Evolutionary conservation across 352 stramenopile genomes (phyloP), one percentile per base, ranked within the genome.

Genomic region (Pythium sukuiense): DNA sequence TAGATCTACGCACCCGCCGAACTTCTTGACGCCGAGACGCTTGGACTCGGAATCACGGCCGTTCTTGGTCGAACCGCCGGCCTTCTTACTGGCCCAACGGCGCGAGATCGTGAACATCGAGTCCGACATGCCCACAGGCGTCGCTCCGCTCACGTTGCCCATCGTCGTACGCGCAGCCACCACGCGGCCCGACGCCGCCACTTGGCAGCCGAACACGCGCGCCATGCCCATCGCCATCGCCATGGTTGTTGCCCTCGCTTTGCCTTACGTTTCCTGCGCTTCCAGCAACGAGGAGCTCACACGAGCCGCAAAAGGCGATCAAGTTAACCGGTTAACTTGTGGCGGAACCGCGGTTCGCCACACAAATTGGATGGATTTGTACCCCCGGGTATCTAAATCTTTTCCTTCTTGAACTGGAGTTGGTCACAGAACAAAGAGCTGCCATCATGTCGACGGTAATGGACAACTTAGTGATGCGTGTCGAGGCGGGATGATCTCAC

Each of bases 21-120:
- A 99, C 57, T 98, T 97, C 80, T 99, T 99, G 67, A 99, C 88
- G 61, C 97, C 97, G 46, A 99, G 83, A 56, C 97, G 89, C 79
- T 98, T 97, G 43, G 97, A 98, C 69, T 95, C 83, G 16, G 96
- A 99, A 76, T 99, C 97, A 57, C 97, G 85, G 24, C 97, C 97
- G 77, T 99, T 99, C 72, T 96, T 98, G n/a, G 92, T 97, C 6
- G 93, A 99, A 45, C 97, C 97, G 33, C 95, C 97, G 5, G 96
- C 92, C 74, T 99, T 99, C 81, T 99, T 99, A 18, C 85, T 96
- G 14, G 97, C 97, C 80, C 81, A 93, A 27, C 85, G 84, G 32
- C 77, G 72, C 46, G 80, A 85, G 35, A 82, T 55, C 18, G 66
- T 69, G 69, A 76, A 90, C 33, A 88, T n/a, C 18, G 67, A 78